Evolutionary conservation across 2,329 filamentous ascomycete species (phyloP).

Genomic region (Cladosporium sp.): DNA sequence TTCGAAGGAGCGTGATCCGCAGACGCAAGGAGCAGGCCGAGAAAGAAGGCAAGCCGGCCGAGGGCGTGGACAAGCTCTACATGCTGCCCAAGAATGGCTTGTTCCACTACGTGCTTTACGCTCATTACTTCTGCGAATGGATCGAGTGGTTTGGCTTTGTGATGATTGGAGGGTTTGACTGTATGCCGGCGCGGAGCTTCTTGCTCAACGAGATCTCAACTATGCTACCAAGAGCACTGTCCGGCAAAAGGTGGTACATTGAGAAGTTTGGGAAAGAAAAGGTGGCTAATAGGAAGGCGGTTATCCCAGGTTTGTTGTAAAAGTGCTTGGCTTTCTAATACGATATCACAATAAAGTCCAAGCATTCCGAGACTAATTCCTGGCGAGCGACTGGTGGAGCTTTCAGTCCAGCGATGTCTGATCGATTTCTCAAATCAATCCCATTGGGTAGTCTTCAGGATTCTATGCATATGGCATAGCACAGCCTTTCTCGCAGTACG

Average conservation of each 20-base stretch:
- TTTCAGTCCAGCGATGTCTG: too few relatives aligned
- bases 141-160: slow-evolving; percentile 90
- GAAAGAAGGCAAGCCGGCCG: slow-evolving; percentile 41
- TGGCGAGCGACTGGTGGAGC: too few relatives aligned
- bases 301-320: slow-evolving; percentile 59
- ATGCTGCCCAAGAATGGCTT: slow-evolving; percentile 78
- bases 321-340: too few relatives aligned
- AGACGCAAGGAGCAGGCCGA: slow-evolving; percentile 51
- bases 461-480: too few relatives aligned
- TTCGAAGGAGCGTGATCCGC: slow-evolving; percentile 65
- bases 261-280: slow-evolving; percentile 82
- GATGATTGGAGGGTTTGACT: slow-evolving; percentile 63
- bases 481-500: too few relatives aligned
- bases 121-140: slow-evolving; percentile 97
- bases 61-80: slow-evolving; percentile 74
- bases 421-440: too few relatives aligned
- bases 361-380: too few relatives aligned
- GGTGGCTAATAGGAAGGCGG: slow-evolving; percentile 69
- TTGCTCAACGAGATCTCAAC: slow-evolving; percentile 80
- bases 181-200: slow-evolving; percentile 74
- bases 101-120: slow-evolving; percentile 78
- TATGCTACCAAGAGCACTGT: slow-evolving; percentile 82
- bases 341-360: too few relatives aligned
- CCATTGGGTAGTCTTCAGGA: too few relatives aligned
- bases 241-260: slow-evolving; percentile 80